Evolutionary conservation across 306 rosid genomes (phyloP), one percentile per base, ranked within the genome.

Genomic region (Cucurbita pepo): DNA sequence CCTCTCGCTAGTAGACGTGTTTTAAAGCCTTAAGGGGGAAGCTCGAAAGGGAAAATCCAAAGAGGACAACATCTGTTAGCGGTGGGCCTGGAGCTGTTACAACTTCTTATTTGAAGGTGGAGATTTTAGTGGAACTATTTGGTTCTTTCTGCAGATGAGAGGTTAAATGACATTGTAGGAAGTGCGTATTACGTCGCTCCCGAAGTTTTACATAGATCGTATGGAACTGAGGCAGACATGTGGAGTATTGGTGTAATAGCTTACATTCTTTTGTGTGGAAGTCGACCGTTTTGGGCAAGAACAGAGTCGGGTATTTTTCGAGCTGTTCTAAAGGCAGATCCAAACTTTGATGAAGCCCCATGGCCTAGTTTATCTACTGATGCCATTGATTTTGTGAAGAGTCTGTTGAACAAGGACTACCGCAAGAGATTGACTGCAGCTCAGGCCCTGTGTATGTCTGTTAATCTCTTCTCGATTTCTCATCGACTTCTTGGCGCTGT

Each of bases 241-340:
- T 90, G 96, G 96, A 90, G 96, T 85, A 86, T 90, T 52, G 96
- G 96, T 44, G 96, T 90, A 43, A 88, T 88, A 79, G 96, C 96
- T 53, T 90, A 90, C 72, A 90, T 90, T 78, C 94, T 90, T 74
- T 78, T 90, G 75, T 90, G 96, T 76, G 96, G 96, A 82, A 90
- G 96, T 67, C 82, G 96, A 5, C 96, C 94, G 15, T 90, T 90
- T 81, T 90, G 96, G 96, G 91, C 96, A 18, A 81, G 94, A 60
- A 84, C 90, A 18, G 94, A 91, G 76, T 89, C 94, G 51, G 97
- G 97, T 18, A 89, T 91, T 76, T 91, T 89, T 73, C 87, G 90
- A 53, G 86, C 96, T 13, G 96, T 91, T 75, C 78, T 91, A 56
- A 91, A 91, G 82, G 88, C 91, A 3, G 96, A 87, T 83, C 96